Evolutionary conservation across 2,329 filamentous ascomycete genomes (phyloP).

Genomic region (Mariannaea sp.): DNA sequence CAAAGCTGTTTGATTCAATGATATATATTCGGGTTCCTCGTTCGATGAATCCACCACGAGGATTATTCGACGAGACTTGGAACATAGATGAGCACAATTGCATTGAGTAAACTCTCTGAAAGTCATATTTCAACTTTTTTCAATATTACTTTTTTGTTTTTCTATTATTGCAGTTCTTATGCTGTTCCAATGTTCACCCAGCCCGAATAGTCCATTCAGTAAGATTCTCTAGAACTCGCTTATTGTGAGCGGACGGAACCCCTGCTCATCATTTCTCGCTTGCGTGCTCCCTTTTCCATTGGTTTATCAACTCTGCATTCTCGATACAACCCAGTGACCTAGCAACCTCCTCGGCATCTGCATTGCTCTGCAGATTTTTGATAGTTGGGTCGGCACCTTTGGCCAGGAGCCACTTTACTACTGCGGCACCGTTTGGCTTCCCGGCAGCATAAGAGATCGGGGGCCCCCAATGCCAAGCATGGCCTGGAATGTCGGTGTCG

Average conservation of each 20-base stretch:
- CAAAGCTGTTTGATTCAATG: too few relatives aligned
- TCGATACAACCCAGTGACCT: not conserved
- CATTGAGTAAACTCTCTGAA: too few relatives aligned
- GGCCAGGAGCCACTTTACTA: slow-evolving; percentile 5
- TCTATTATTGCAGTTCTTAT: not conserved
- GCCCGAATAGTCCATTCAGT: not conserved
- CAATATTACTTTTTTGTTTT: too few relatives aligned
- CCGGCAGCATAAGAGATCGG: slow-evolving; percentile 4
- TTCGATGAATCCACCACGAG: too few relatives aligned
- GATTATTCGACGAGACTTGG: too few relatives aligned
- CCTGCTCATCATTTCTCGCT: not conserved
- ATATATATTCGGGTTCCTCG: too few relatives aligned
- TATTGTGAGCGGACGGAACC: too few relatives aligned
- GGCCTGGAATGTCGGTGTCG: not conserved
- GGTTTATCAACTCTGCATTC: not conserved
- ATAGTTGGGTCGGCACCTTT: slow-evolving; percentile 2
- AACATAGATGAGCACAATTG: too few relatives aligned
- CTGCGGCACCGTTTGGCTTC: not conserved
- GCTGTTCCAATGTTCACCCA: not conserved
- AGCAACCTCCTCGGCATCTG: not conserved
- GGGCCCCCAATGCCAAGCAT: not conserved
- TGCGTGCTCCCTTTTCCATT: slow-evolving; percentile 1
- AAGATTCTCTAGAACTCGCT: not conserved
- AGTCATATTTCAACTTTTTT: too few relatives aligned
- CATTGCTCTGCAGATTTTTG: not conserved